A percentile compares a stretch with the other conserved stretches of the same genome.
Conservation (phyloP, 495 filamentous ascomycete genomes). For the Hyaloscypha variabilis region DNA sequence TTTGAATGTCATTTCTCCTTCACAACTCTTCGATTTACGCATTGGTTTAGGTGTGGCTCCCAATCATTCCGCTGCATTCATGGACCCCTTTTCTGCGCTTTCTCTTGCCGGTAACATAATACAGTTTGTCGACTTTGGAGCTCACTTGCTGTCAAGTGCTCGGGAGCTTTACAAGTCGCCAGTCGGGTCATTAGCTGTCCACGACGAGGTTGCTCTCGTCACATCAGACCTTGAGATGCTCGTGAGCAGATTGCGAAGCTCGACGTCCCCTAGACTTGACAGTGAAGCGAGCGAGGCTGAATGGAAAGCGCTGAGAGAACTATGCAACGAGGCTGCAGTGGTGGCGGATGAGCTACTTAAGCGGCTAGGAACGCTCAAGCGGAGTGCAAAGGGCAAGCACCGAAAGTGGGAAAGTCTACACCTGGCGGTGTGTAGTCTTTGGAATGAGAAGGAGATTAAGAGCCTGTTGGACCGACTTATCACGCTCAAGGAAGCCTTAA, state of each 20-base stretch:
- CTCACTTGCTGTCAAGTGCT: neutral
- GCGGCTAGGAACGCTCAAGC: neutral
- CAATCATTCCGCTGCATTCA: too few relatives aligned
- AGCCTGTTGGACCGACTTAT: neutral
- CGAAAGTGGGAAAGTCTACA: neutral
- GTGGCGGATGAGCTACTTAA: constrained; percentile 7
- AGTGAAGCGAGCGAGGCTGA: neutral
- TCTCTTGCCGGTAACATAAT: constrained; percentile 7
- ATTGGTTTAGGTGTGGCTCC: too few relatives aligned
- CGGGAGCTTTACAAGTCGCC: constrained; percentile 1
- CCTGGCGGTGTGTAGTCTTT: neutral
- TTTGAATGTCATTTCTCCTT: too few relatives aligned
- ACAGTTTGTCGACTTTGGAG: constrained; percentile 14
- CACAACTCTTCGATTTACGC: too few relatives aligned
- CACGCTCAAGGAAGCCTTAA: constrained; percentile 2
- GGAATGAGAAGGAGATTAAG: constrained; percentile 8
- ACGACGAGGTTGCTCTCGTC: neutral
- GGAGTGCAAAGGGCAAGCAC: neutral
- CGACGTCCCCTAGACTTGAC: neutral
- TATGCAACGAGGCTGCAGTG: neutral
- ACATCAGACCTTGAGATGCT: neutral
- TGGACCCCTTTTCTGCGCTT: constrained; percentile 11
- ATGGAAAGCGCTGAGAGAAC: neutral
- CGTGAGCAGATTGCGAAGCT: neutral
- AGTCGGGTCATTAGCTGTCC: neutral